A percentile compares a stretch with the other conserved stretches of the same genome.
Conservation (phyloP, 495 filamentous ascomycete genomes). For the Bacidia rubella region DNA sequence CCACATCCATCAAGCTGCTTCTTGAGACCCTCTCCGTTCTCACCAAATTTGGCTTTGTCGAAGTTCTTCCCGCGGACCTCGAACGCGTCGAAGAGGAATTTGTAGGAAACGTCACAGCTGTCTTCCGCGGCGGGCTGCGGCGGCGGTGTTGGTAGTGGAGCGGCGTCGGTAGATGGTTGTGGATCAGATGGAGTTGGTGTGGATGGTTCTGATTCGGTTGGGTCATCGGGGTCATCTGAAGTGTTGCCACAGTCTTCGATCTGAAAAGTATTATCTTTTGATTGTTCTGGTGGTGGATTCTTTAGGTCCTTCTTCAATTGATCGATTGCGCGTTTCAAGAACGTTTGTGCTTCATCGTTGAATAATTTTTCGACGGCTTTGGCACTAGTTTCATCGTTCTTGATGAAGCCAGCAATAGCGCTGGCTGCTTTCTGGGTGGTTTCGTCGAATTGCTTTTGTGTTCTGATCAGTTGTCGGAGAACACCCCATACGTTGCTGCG, state of each 20-base stretch:
- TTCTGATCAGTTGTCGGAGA: not conserved
- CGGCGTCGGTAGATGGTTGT: no score
- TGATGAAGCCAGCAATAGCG: not conserved
- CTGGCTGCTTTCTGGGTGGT: not conserved
- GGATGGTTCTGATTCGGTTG: no score
- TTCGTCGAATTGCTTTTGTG: not conserved
- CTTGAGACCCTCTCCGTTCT: conserved; percentile 8
- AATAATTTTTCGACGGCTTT: not conserved
- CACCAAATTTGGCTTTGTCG: conserved; percentile 7
- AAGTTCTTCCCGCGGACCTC: conserved; percentile 13
- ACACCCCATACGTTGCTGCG: not conserved
- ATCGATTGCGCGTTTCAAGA: not conserved
- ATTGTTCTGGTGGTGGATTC: not conserved
- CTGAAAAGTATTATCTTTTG: not conserved
- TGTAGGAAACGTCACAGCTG: conserved; percentile 9
- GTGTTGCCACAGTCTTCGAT: not conserved
- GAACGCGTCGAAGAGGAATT: conserved; percentile 4
- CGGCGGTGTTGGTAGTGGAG: not conserved
- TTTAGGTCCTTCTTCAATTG: not conserved
- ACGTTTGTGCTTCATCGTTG: not conserved
- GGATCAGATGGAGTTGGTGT: no score
- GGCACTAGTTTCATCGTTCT: not conserved
- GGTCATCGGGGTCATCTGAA: not conserved
- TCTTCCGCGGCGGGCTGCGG: not conserved
- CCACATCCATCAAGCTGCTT: conserved; percentile 13